phyloP scores from a whole-genome alignment of 176 grass and related monocot genomes.

The Zizania latifolia region DNA sequence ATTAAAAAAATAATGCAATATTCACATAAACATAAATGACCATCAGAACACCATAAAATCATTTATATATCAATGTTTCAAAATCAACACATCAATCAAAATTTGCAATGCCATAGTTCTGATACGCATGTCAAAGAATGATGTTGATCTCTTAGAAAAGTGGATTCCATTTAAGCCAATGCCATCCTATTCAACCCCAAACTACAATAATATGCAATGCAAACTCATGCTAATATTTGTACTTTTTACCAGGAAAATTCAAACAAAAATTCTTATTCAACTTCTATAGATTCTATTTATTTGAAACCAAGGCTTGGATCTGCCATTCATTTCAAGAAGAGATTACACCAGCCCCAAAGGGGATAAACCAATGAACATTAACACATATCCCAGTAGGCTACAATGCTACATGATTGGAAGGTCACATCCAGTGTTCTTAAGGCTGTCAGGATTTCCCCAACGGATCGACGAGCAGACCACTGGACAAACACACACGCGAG shows the following conservation, averaged over 20 bases:
- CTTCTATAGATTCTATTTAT: not conserved
- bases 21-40: conserved; percentile 7
- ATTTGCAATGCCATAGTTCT: not conserved
- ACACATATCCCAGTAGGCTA: not conserved
- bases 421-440: too few species aligned
- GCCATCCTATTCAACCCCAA: not conserved
- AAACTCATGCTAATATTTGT: not conserved
- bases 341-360: not conserved
- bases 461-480: too few species aligned
- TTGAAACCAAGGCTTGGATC: not conserved
- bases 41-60: not conserved
- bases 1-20: too few species aligned
- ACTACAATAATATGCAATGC: not conserved
- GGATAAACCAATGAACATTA: not conserved
- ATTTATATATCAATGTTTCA: not conserved
- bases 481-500: too few species aligned
- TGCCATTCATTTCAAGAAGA: not conserved
- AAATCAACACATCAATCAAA: not conserved
- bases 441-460: too few species aligned
- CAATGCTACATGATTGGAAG: too few species aligned
- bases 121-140: not conserved
- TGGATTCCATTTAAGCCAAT: not conserved
- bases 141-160: not conserved
- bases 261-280: conserved; percentile 8
- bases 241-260: conserved; percentile 6